Evolutionary conservation across 176 grass and related monocot genomes (phyloP).

Genomic region (barley (Hordeum vulgare)): MorexV3_pseudomolecules_assembly NC_058518.1:426310973-426311472

Average conservation of each 20-base stretch:
- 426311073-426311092: slow-evolving; percentile 65
- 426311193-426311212: slow-evolving; percentile 23
- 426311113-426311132: slow-evolving; percentile 52
- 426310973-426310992: slow-evolving; percentile 57
- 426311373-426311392: slow-evolving; percentile 37
- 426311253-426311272: slow-evolving; percentile 48
- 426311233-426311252: slow-evolving; percentile 46
- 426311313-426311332: slow-evolving; percentile 45
- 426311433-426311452: slow-evolving; percentile 56
- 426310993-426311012: slow-evolving; percentile 62
- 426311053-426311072: slow-evolving; percentile 62
- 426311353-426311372: not conserved
- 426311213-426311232: slow-evolving; percentile 27
- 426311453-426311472: slow-evolving; percentile 70
- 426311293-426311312: slow-evolving; percentile 71
- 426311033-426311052: slow-evolving; percentile 60
- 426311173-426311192: slow-evolving; percentile 25
- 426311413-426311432: slow-evolving; percentile 39
- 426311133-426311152: slow-evolving; percentile 54
- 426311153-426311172: slow-evolving; percentile 40
- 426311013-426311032: slow-evolving; percentile 64
- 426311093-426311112: slow-evolving; percentile 66
- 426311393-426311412: slow-evolving; percentile 92
- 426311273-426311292: slow-evolving; percentile 60
- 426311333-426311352: not conserved